Evolutionary conservation across 2,329 filamentous ascomycete genomes (phyloP).

Genomic region (Diaporthe sp.): DNA sequence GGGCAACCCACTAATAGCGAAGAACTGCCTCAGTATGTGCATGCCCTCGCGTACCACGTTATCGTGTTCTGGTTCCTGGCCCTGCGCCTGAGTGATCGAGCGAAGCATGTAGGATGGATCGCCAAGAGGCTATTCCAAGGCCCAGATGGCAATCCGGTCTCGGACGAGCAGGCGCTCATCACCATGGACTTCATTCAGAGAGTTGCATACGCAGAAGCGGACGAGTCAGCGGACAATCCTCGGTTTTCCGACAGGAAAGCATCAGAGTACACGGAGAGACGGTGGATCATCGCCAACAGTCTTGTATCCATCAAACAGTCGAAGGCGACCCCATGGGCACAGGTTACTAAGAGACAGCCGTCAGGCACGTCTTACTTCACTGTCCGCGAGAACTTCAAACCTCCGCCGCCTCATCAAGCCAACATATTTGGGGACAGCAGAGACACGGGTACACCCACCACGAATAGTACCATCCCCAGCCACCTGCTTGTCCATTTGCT

Average conservation of each 20-base stretch:
- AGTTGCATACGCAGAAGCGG: slow-evolving; percentile 86
- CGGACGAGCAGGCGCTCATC: slow-evolving; percentile 94
- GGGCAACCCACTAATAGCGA: slow-evolving; percentile 64
- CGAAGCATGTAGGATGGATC: slow-evolving; percentile 90
- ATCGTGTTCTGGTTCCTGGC: slow-evolving; percentile 98
- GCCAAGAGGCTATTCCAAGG: slow-evolving; percentile 88
- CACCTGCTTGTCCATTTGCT: slow-evolving; percentile 80
- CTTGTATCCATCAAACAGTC: slow-evolving; percentile 83
- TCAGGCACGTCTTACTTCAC: slow-evolving; percentile 75
- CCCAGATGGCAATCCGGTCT: slow-evolving; percentile 77
- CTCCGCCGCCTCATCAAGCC: slow-evolving; percentile 70
- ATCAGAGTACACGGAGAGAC: slow-evolving; percentile 75
- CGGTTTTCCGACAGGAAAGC: slow-evolving; percentile 76
- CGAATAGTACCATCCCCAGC: slow-evolving; percentile 77
- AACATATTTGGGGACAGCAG: slow-evolving; percentile 62
- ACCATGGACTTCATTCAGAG: slow-evolving; percentile 96
- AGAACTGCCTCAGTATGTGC: slow-evolving; percentile 92
- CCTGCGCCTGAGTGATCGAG: slow-evolving; percentile 85
- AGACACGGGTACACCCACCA: slow-evolving; percentile 65
- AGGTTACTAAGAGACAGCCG: slow-evolving; percentile 79
- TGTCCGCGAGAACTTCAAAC: slow-evolving; percentile 71
- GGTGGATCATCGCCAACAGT: slow-evolving; percentile 81
- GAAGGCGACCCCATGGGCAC: slow-evolving; percentile 75
- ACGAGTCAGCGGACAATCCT: slow-evolving; percentile 78
- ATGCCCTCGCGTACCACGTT: slow-evolving; percentile 93